Conservation (phyloP, 1,139 yeast species). For the Diutina pseudorugosa region DNA sequence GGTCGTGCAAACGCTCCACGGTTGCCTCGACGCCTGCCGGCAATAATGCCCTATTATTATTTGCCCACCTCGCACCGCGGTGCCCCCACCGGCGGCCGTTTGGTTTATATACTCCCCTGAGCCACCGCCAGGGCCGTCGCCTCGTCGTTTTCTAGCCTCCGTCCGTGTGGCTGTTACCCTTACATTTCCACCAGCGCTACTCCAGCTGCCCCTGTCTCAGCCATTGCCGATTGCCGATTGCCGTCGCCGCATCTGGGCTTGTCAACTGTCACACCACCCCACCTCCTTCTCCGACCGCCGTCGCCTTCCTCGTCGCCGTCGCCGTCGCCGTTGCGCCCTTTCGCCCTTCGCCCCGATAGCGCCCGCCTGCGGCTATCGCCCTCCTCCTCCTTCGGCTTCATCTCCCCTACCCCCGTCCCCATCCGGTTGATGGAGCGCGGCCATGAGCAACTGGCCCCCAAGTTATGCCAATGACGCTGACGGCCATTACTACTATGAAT, state of each 20-base stretch:
- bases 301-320: too few relatives aligned
- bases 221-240: too few relatives aligned
- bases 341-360: too few relatives aligned
- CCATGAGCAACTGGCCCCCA: constrained; percentile 3
- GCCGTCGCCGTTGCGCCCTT: too few relatives aligned
- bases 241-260: too few relatives aligned
- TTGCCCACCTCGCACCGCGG: background rate
- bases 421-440: background rate
- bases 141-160: too few relatives aligned
- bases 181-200: too few relatives aligned
- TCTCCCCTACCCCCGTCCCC: background rate
- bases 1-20: background rate
- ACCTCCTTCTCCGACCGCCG: too few relatives aligned
- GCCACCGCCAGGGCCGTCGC: background rate
- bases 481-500: constrained; percentile 1
- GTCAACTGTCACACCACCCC: too few relatives aligned
- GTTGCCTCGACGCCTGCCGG: background rate
- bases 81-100: background rate
- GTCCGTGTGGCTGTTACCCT: too few relatives aligned
- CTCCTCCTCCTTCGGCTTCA: background rate
- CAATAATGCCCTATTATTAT: background rate
- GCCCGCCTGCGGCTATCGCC: too few relatives aligned
- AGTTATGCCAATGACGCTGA: background rate
- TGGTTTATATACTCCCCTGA: background rate
- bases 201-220: too few relatives aligned